Evolutionary conservation across 768 basidiomycete species (phyloP).

Genomic region (Podaxis sp.): DNA sequence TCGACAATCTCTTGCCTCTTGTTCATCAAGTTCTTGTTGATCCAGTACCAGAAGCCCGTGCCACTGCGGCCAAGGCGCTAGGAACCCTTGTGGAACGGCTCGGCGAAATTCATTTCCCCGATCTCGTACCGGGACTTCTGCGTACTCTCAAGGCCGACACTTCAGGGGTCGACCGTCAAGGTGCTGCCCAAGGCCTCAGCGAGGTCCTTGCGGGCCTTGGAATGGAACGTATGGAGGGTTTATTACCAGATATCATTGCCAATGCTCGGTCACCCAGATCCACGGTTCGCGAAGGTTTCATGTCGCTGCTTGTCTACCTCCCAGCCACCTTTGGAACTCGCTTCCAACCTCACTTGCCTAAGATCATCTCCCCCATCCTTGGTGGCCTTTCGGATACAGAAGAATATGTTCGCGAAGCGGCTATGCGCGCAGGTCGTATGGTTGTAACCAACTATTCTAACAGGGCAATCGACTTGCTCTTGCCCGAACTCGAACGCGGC

Average conservation of each 20-base stretch:
- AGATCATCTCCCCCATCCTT: constrained; percentile 91
- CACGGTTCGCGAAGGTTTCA: constrained; percentile 96
- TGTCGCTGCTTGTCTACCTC: constrained; percentile 93
- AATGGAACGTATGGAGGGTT: constrained; percentile 94
- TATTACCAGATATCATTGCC: constrained; percentile 90
- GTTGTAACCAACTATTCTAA: constrained; percentile 92
- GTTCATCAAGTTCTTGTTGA: constrained; percentile 93
- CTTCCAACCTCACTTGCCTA: constrained; percentile 93
- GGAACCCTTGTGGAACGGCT: constrained; percentile 96
- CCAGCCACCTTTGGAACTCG: constrained; percentile 96
- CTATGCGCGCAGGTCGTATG: constrained; percentile 99
- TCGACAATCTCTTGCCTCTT: constrained; percentile 84
- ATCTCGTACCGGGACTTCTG: constrained; percentile 87
- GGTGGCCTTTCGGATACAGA: constrained; percentile 89
- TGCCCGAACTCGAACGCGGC: constrained; percentile 91
- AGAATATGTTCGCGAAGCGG: constrained; percentile 94
- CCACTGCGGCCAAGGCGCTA: constrained; percentile 94
- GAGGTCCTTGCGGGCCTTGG: constrained; percentile 95
- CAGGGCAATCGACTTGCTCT: constrained; percentile 88
- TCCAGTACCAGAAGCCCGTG: constrained; percentile 96
- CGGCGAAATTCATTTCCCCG: constrained; percentile 93
- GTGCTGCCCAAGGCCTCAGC: constrained; percentile 94
- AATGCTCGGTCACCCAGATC: constrained; percentile 89
- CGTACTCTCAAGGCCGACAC: constrained; percentile 89
- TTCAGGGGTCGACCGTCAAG: constrained; percentile 95